A percentile compares a stretch with the other conserved stretches of the same genome.
Conservation (phyloP, 2,329 filamentous ascomycete genomes). For the Hymenoscyphus fructigenus region DNA sequence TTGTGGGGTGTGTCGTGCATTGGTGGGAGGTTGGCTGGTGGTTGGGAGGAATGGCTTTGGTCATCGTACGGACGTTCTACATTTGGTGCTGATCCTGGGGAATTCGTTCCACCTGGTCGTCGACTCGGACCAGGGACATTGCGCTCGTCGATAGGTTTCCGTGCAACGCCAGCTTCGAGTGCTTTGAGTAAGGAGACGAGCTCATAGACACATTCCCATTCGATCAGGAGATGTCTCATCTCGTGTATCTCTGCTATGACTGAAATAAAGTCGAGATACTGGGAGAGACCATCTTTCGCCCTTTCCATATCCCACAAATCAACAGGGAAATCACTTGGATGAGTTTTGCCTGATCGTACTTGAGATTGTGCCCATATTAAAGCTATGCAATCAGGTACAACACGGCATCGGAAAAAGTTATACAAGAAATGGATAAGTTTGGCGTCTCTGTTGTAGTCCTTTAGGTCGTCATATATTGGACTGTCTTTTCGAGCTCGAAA, state of each 20-base stretch:
- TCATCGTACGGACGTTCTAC: slow-evolving; percentile 67
- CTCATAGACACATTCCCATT: slow-evolving; percentile 91
- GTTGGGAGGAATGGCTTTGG: slow-evolving; percentile 35
- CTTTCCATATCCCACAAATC: slow-evolving; percentile 98
- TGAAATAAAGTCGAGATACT: slow-evolving; percentile 91
- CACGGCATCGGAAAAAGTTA: slow-evolving; percentile 85
- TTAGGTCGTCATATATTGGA: slow-evolving; percentile 46
- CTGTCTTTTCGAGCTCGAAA: slow-evolving; percentile 61
- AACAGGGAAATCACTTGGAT: slow-evolving; percentile 85
- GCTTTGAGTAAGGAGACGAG: slow-evolving; percentile 83
- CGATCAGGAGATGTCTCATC: slow-evolving; percentile 79
- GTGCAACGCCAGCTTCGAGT: slow-evolving; percentile 83
- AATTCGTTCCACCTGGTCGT: slow-evolving; percentile 35
- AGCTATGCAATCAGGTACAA: slow-evolving; percentile 92
- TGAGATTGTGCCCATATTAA: slow-evolving; percentile 91
- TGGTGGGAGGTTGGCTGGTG: slow-evolving; percentile 46
- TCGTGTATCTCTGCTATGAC: slow-evolving; percentile 83
- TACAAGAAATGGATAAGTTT: slow-evolving; percentile 84
- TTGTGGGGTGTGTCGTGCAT: slow-evolving; percentile 65
- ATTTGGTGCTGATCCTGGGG: slow-evolving; percentile 32
- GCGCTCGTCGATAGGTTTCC: slow-evolving; percentile 64
- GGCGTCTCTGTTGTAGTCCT: slow-evolving; percentile 55
- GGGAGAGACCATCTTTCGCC: slow-evolving; percentile 90
- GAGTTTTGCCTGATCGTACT: slow-evolving; percentile 72
- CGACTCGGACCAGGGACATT: slow-evolving; percentile 39